phyloP scores from a whole-genome alignment of 768 basidiomycete genomes.

The Psilocybe sp. region DNA sequence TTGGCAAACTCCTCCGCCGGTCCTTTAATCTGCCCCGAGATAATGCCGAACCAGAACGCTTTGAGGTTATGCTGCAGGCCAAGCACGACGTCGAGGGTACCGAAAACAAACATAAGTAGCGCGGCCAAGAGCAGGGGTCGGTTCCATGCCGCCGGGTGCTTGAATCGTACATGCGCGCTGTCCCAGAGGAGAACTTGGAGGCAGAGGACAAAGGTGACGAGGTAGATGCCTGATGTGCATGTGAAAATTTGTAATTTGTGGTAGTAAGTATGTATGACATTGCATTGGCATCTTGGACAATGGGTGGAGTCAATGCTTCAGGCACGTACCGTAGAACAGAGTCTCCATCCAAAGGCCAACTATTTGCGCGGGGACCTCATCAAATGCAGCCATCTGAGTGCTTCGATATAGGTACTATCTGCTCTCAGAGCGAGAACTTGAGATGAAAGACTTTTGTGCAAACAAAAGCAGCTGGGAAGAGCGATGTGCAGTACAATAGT shows the following conservation, averaged over 20 bases:
- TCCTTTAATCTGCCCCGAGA: slow-evolving; percentile 13
- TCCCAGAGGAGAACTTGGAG: slow-evolving; percentile 29
- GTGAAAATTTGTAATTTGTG: too few relatives aligned
- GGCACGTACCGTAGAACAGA: slow-evolving; percentile 33
- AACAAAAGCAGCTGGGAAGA: too few relatives aligned
- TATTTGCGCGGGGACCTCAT: slow-evolving; percentile 24
- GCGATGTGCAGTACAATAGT: too few relatives aligned
- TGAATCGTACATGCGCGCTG: slow-evolving; percentile 22
- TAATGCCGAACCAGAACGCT: slow-evolving; percentile 29
- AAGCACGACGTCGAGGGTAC: slow-evolving; percentile 38
- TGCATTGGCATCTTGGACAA: too few relatives aligned
- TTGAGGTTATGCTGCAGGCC: slow-evolving; percentile 40
- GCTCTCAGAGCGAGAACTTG: too few relatives aligned
- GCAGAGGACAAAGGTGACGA: slow-evolving; percentile 34
- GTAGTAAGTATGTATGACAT: too few relatives aligned
- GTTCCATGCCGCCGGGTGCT: slow-evolving; percentile 20
- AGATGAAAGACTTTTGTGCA: too few relatives aligned
- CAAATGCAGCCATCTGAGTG: too few relatives aligned
- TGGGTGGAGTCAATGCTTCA: not conserved
- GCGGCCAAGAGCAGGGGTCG: slow-evolving; percentile 35
- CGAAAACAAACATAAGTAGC: slow-evolving; percentile 36
- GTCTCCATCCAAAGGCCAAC: slow-evolving; percentile 39
- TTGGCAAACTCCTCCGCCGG: slow-evolving; percentile 31
- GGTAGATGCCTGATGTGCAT: slow-evolving; percentile 25
- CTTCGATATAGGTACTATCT: too few relatives aligned